Evolutionary conservation across 441 rosid species (phyloP).

Genomic region (Cnidoscolus chayamansa): DNA sequence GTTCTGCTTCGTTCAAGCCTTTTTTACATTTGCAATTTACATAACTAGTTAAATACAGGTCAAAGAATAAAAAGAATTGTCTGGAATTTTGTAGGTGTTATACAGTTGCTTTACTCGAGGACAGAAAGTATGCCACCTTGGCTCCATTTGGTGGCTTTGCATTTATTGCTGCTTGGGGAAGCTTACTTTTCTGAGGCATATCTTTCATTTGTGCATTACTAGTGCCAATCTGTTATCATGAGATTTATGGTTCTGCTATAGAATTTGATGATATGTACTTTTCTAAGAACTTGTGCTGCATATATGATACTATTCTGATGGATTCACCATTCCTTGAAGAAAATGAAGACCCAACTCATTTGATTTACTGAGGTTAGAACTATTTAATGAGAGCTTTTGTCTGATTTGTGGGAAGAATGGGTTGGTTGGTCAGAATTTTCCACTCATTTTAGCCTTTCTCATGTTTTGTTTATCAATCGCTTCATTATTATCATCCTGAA

Average conservation of each 20-base stretch:
- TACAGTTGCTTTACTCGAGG: conserved; percentile 59
- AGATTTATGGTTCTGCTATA: background rate
- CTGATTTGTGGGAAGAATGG: background rate
- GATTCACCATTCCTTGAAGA: no score
- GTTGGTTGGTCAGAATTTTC: background rate
- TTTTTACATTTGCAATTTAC: background rate
- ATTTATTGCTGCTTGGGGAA: conserved; percentile 79
- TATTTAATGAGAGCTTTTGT: background rate
- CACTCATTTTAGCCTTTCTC: background rate
- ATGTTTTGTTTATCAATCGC: no score
- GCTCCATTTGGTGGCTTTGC: conserved; percentile 88
- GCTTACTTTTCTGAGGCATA: conserved; percentile 57
- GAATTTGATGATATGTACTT: background rate
- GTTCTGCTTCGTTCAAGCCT: background rate
- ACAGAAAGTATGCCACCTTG: conserved; percentile 48
- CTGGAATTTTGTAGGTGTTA: conserved; percentile 48
- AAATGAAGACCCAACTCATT: no score
- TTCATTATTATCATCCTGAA: no score
- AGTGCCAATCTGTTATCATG: background rate
- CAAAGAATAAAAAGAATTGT: background rate
- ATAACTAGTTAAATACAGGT: background rate
- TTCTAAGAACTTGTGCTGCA: background rate
- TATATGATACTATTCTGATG: no score
- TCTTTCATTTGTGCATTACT: background rate
- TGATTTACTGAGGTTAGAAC: no score